A percentile compares a stretch with the other conserved stretches of the same genome.
These are phyloP conservation scores for Backusella tarrabulga DNA, from an alignment of 192 early-diverging fungal species.

Conservation along the genomic window DNA sequence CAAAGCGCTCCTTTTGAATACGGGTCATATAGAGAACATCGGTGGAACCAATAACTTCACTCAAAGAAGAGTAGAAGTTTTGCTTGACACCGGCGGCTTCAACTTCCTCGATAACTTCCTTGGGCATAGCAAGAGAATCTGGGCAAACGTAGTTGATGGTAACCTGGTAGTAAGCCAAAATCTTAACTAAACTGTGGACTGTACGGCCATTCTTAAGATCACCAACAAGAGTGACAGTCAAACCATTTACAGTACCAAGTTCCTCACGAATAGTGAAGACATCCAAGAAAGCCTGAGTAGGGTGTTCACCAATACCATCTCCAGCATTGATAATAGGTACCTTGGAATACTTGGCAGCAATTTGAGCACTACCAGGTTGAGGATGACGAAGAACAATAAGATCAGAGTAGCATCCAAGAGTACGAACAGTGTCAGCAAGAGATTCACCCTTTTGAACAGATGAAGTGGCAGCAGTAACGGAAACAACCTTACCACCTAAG, in stretches of 20 bases:
- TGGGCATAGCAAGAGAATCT: constrained; percentile 76
- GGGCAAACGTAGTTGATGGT: constrained; percentile 94
- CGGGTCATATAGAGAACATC: constrained; percentile 98
- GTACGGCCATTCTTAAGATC: constrained; percentile 98
- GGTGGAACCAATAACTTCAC: constrained; percentile 78
- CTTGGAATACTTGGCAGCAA: constrained; percentile 86
- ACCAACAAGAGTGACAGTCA: constrained; percentile 93
- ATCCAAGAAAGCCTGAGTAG: constrained; percentile 97
- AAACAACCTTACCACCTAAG: constrained; percentile 88
- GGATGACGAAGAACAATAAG: constrained; percentile 92
- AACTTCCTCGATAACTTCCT: constrained; percentile 74
- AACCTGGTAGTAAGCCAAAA: constrained; percentile 89
- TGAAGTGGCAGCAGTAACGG: constrained; percentile 77
- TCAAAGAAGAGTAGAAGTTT: constrained; percentile 69
- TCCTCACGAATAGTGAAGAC: constrained; percentile 92
- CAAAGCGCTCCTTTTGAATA: constrained; percentile 95
- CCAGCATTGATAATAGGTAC: constrained; percentile 97
- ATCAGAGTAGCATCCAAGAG: constrained; percentile 90
- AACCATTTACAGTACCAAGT: constrained; percentile 92
- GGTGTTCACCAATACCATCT: constrained; percentile 97
- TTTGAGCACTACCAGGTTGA: constrained; percentile 75
- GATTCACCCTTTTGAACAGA: constrained; percentile 96
- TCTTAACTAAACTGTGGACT: constrained; percentile 90
- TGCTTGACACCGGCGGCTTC: constrained; percentile 60
- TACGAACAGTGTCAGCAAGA: constrained; percentile 91